Evolutionary conservation across 371 early-diverging fungal species (phyloP).

Genomic region (Umbelopsis sp.): DNA sequence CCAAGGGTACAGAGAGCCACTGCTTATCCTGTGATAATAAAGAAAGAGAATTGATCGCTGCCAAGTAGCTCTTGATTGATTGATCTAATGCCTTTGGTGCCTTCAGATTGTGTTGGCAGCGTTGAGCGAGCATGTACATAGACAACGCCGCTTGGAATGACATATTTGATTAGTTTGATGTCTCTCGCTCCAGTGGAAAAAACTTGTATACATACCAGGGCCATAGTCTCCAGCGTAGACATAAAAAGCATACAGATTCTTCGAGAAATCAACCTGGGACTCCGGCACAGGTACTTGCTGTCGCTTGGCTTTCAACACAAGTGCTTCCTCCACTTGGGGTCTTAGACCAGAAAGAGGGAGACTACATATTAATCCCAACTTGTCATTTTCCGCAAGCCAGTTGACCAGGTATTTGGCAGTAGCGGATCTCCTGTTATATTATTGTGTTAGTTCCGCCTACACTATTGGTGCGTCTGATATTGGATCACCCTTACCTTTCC

Average conservation of each 20-base stretch:
- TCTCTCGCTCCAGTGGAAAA: too few species aligned
- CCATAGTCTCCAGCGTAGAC: constrained; percentile 4
- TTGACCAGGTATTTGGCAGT: constrained; percentile 5
- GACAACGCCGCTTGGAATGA: neutral
- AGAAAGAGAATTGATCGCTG: neutral
- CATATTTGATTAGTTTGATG: neutral
- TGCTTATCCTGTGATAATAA: neutral
- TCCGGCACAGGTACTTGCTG: neutral
- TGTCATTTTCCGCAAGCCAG: constrained; percentile 7
- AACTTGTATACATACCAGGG: neutral
- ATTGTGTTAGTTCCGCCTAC: neutral
- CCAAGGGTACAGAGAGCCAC: neutral
- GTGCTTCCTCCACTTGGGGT: neutral
- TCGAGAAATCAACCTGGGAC: neutral
- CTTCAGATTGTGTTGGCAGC: neutral
- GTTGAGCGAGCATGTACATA: constrained; percentile 6
- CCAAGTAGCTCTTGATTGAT: constrained; percentile 2
- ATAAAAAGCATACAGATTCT: constrained; percentile 5
- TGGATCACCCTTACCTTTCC: neutral
- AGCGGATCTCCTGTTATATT: neutral
- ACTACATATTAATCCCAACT: neutral
- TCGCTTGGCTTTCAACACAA: neutral
- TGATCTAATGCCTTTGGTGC: neutral
- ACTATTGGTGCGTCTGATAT: too few species aligned
- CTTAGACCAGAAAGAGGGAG: neutral